Base-by-base conservation (phyloP, 805 yeast species). In the Lipomyces orientalis region DNA sequence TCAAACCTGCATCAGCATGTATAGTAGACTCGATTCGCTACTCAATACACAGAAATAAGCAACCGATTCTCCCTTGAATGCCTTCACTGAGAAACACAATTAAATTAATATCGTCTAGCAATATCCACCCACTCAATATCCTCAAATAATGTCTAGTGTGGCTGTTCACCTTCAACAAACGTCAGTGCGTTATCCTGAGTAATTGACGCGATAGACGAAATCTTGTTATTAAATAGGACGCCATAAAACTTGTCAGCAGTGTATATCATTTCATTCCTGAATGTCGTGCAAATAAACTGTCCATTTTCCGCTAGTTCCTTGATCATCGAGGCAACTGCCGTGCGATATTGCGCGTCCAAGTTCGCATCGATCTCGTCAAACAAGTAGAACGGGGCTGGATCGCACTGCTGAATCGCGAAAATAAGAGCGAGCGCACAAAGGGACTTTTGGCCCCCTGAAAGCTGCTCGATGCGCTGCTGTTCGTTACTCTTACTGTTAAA, bases 351-450 rank as follows among this genome's bases (percentile, higher is more conserved):
- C 1, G 97, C 87, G 79, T 95, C 99, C 70, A 95, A 82, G 73
- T 94, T 95, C 4, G 98, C 98, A 80, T 95, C 99, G 67, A 95
- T 90, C 80, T 95, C 99, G 79, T 95, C 99, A 78, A 95, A 94
- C 58, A 95, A 79, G 76, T 95, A 95, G 77, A 95, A 95, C 60
- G 98, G 98, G 8, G 98, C 98, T 10, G 98, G 98, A 73, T 95
- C 98, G 71, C 96, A 91, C 75, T 86, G 87, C 80, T 95, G 99
- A 67, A 94, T 91, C 3, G 99, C 98, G 66, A 95, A 83, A 71
- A 95, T 93, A 61, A 95, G 84, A 0, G 98, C 93, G 73, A 95
- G 87, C 0, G 99, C 98, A 81, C 98, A 93, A n/a, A 95, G 81
- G 0, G 98, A 90, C 77, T 94, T 94, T 76, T 95, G 99, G 10